Evolutionary conservation across 2,329 filamentous ascomycete genomes (phyloP).

Genomic region (Fragosphaeria purpurea): DNA sequence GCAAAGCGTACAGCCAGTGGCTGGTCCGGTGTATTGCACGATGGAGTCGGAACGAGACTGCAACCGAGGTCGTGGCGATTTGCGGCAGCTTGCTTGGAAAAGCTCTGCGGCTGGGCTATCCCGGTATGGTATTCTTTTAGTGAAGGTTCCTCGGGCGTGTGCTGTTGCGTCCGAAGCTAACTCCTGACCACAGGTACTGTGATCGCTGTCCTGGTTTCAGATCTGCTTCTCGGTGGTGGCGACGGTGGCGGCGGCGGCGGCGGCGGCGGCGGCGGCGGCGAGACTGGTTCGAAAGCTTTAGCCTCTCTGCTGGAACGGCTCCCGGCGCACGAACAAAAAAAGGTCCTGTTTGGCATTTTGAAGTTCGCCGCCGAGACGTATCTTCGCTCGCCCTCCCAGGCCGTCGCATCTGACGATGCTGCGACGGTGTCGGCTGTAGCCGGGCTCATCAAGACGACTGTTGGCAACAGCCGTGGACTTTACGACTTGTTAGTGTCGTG

Average conservation of each 20-base stretch:
- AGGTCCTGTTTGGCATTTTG: constrained; percentile 28
- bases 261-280: background rate
- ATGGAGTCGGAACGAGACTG: constrained; percentile 27
- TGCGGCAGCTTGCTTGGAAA: constrained; percentile 44
- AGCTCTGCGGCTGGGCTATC: constrained; percentile 61
- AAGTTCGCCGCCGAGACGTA: constrained; percentile 36
- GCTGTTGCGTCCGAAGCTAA: constrained; percentile 10
- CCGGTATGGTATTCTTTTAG: constrained; percentile 37
- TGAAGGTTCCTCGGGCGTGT: too few species aligned
- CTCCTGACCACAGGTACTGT: constrained; percentile 27
- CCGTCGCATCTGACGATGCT: background rate
- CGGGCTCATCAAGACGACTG: constrained; percentile 41
- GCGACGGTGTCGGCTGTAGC: constrained; percentile 46
- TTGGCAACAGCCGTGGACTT: constrained; percentile 37
- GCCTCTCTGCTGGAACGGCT: constrained; percentile 25
- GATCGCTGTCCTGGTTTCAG: constrained; percentile 23
- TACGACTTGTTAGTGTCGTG: constrained; percentile 50
- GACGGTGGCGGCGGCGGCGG: too few species aligned
- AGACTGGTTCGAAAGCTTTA: constrained; percentile 16
- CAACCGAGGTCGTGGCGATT: constrained; percentile 28
- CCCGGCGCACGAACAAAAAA: constrained; percentile 34
- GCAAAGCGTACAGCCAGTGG: constrained; percentile 59
- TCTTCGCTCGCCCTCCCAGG: constrained; percentile 21
- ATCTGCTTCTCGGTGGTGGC: constrained; percentile 20
- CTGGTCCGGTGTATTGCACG: constrained; percentile 52